Evolutionary conservation across 352 stramenopile genomes (phyloP).

Genomic region (Phytophthora chlamydospora): DNA sequence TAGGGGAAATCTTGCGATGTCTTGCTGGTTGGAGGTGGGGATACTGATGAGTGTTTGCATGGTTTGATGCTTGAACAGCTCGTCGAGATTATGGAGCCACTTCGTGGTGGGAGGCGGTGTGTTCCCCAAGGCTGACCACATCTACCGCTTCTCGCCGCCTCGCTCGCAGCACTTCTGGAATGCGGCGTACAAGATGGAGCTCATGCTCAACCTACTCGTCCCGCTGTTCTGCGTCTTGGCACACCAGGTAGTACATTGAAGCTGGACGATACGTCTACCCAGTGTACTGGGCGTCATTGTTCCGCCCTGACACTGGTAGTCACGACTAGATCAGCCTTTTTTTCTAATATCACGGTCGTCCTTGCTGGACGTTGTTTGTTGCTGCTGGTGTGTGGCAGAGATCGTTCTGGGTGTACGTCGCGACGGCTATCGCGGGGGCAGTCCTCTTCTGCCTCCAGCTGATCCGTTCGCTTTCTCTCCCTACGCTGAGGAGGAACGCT

Average conservation of each 20-base stretch:
- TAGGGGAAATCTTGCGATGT: constrained; percentile 29
- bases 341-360: constrained; percentile 29
- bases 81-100: constrained; percentile 77
- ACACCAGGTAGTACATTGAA: constrained; percentile 66
- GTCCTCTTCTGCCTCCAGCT: constrained; percentile 67
- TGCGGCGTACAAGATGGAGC: constrained; percentile 80
- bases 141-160: constrained; percentile 78
- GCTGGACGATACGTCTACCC: constrained; percentile 4
- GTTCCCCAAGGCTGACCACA: constrained; percentile 78
- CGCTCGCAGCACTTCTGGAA: constrained; percentile 82
- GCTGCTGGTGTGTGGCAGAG: constrained; percentile 38
- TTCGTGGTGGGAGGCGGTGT: constrained; percentile 71
- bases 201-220: constrained; percentile 77
- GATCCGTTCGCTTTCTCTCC: constrained; percentile 76
- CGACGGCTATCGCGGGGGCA: constrained; percentile 61
- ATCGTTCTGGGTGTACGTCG: constrained; percentile 82
- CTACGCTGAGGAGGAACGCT: constrained; percentile 67
- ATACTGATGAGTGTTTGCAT: constrained; percentile 6
- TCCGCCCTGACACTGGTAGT: constrained; percentile 1
- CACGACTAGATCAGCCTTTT: background rate
- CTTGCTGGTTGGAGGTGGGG: background rate
- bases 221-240: constrained; percentile 81
- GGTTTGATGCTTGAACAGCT: constrained; percentile 39
- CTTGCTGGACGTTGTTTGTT: constrained; percentile 8
- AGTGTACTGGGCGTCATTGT: constrained; percentile 4